Base-by-base conservation (phyloP, 306 rosid genomes). In the Vachellia pachyceras region DNA sequence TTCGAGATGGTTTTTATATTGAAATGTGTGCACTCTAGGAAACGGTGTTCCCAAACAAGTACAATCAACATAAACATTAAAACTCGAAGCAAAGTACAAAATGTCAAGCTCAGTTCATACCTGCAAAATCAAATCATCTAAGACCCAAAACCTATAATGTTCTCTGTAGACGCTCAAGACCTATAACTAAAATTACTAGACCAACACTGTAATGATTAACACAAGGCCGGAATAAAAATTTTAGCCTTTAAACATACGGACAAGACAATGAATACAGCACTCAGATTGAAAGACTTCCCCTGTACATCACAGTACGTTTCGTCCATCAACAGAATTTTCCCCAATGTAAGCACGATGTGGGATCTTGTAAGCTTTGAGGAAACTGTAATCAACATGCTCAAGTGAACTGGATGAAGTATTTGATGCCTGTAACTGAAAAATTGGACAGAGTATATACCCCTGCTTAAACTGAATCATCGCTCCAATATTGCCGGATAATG, bases 51-150 rank as follows among this genome's bases (percentile, higher is more conserved):
- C n/a, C n/a, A n/a, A n/a, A n/a, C n/a, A n/a, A n/a, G n/a, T n/a
- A n/a, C 72, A 83, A 79, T 68, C 81, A 82, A 83, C 71, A 36
- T 60, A 29, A 25, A 23, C 37, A 60, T 60, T 70, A 74, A 71
- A 71, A 74, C 42, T 64, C 9, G 80, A 29, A 23, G 23, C 13
- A 79, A 82, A 76, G 77, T 83, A 72, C 74, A 67, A 50, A 77
- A 44, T 52, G 54, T 25, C 71, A 47, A 74, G 83, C 63, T 55
- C 63, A 55, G 58, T 9, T 11, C 76, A 85, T 83, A 85, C 15
- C 77, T 83, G 90, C 97, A 88, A 88, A 88, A 93, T 65, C 91
- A 85, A 85, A 80, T 84, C 78, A 85, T 86, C 36, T 41, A 77
- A 81, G 52, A 29, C 81, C 79, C 82, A 78, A 78, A n/a, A 40